These are phyloP conservation scores for Chalciporus piperatus DNA, from an alignment of 768 basidiomycete species.

Conservation along the genomic window DNA sequence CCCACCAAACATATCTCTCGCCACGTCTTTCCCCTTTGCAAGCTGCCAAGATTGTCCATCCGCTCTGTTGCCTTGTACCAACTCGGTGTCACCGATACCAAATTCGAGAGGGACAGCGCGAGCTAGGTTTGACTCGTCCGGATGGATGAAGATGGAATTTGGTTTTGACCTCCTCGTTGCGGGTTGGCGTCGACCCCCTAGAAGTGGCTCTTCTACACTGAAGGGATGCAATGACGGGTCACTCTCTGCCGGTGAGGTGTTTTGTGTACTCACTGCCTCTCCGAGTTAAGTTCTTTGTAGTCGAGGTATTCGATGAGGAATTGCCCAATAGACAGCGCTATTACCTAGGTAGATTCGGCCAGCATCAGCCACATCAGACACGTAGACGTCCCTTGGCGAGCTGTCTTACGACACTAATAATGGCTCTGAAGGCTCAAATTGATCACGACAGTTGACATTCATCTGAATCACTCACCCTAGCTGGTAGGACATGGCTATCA, in stretches of 20 bases:
- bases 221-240: not conserved
- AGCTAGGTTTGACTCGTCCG: slow-evolving; percentile 58
- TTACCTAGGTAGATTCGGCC: slow-evolving; percentile 39
- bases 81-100: slow-evolving; percentile 51
- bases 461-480: slow-evolving; percentile 48
- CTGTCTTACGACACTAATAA: slow-evolving; percentile 22
- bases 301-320: slow-evolving; percentile 45
- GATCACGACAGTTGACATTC: slow-evolving; percentile 8
- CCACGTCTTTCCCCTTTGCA: slow-evolving; percentile 50
- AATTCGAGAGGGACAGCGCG: slow-evolving; percentile 57
- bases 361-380: no score
- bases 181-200: slow-evolving; percentile 9
- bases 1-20: slow-evolving; percentile 42
- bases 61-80: slow-evolving; percentile 39
- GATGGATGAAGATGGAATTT: slow-evolving; percentile 60
- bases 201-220: slow-evolving; percentile 26
- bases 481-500: slow-evolving; percentile 69
- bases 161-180: slow-evolving; percentile 48
- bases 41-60: slow-evolving; percentile 46
- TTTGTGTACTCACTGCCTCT: slow-evolving; percentile 20
- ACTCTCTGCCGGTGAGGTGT: not conserved
- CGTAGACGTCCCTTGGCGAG: not conserved
- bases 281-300: slow-evolving; percentile 13
- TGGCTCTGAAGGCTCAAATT: slow-evolving; percentile 18
- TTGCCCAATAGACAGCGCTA: slow-evolving; percentile 56